Conservation (phyloP, 805 yeast genomes). For the Metahyphopichia silvanorum region DNA sequence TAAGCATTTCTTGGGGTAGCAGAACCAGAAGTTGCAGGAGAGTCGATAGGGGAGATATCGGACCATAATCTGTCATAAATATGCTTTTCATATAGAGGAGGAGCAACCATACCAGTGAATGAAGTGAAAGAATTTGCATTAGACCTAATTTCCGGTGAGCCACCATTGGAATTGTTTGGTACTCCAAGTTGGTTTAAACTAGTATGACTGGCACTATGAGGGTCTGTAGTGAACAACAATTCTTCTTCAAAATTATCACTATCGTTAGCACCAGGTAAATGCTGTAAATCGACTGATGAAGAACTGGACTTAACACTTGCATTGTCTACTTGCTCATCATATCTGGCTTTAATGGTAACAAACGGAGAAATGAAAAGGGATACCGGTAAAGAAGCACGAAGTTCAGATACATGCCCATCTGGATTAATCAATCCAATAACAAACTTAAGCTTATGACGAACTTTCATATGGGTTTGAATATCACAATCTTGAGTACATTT, state of each 20-base stretch:
- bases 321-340: conserved; percentile 48
- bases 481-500: conserved; percentile 87
- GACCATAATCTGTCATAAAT: conserved; percentile 78
- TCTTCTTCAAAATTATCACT: conserved; percentile 22
- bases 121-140: conserved; percentile 28
- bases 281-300: not conserved
- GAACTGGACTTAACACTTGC: conserved; percentile 4
- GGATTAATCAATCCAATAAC: conserved; percentile 76
- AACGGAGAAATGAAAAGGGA: conserved; percentile 75
- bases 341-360: conserved; percentile 61
- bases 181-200: conserved; percentile 18
- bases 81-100: conserved; percentile 81
- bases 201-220: conserved; percentile 15
- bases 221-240: conserved; percentile 22
- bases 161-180: conserved; percentile 3
- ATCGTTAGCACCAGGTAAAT: not conserved
- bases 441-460: conserved; percentile 85
- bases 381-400: conserved; percentile 87
- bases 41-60: conserved; percentile 52
- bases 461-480: conserved; percentile 64
- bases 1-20: conserved; percentile 30
- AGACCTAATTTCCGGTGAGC: conserved; percentile 12
- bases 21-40: conserved; percentile 42
- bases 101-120: conserved; percentile 58
- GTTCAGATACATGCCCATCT: conserved; percentile 89